Evolutionary conservation across 352 stramenopile species (phyloP), one percentile per base, ranked within the genome.

Genomic region (Salisapilia sapeloensis): DNA sequence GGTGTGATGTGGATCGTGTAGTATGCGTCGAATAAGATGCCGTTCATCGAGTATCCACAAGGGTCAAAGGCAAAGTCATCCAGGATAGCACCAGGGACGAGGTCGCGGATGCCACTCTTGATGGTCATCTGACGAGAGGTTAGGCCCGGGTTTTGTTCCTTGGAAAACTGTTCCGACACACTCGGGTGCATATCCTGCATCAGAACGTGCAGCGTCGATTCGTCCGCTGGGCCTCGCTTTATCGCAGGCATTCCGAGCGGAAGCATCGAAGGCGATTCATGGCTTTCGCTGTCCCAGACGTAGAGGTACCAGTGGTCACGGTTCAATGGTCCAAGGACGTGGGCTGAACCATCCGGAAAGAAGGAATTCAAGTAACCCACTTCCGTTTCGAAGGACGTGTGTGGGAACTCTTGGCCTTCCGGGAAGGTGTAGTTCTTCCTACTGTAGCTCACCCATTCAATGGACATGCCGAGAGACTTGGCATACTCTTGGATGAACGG

Each of bases 271-370:
- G 30, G 14, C 24, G 32, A 33, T 29, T 75, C 47, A 35, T 87
- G 71, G 35, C 77, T 60, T 51, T 98, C 93, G 4, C 93, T 91
- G 28, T 89, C 74, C 74, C 74, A 89, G 3, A 97, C 89, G 60
- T 97, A 99, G 30, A 98, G 94, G 62, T 98, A 98, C 93, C 94
- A 99, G 62, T 99, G 95, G 64, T 99, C 95, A 33, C 77, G 72
- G 23, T 94, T 98, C 35, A 99, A 66, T 10, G 94, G 94, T 10
- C 95, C 93, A 4, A 94, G 53, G 13, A 92, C 71, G 46, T 92
- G 71, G 17, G 74, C 74, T 11, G 64, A 80, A 12, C 79, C 81
- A 13, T 90, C 58, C 5, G 76, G 77, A 46, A 92, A 92, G 50
- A 75, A 90, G 8, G 53, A 57, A 46, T 89, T 91, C 7, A 98